phyloP scores from a whole-genome alignment of 495 filamentous ascomycete genomes.

The Annulohypoxylon moriforme region DNA sequence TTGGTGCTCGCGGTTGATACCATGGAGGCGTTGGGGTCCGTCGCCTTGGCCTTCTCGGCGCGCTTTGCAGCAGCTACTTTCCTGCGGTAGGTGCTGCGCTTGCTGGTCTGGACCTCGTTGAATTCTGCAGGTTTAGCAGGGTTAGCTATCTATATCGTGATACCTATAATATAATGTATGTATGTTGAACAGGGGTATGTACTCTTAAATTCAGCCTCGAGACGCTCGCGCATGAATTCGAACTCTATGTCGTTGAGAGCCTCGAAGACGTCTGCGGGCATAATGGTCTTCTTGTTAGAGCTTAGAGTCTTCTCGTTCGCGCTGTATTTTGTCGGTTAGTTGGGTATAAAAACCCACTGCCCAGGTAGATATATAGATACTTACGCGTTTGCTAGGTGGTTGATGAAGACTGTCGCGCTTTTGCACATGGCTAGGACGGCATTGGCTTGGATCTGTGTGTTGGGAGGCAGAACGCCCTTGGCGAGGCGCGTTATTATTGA shows the following conservation, averaged over 20 bases:
- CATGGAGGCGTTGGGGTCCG: slow-evolving; percentile 51
- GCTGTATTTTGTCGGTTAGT: slow-evolving; percentile 54
- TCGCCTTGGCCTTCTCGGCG: slow-evolving; percentile 28
- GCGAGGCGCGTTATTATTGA: slow-evolving; percentile 93
- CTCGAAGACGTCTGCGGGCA: slow-evolving; percentile 82
- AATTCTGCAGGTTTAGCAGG: slow-evolving; percentile 53
- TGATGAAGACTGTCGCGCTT: slow-evolving; percentile 94
- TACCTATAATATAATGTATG: neutral
- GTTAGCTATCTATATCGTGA: slow-evolving; percentile 11
- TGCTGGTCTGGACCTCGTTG: slow-evolving; percentile 63
- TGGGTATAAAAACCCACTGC: neutral
- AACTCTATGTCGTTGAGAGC: slow-evolving; percentile 88
- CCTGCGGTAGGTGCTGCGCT: slow-evolving; percentile 62
- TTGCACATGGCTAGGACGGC: slow-evolving; percentile 91
- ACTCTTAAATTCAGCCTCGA: slow-evolving; percentile 73
- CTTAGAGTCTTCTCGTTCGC: slow-evolving; percentile 78
- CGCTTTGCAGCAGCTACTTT: slow-evolving; percentile 60
- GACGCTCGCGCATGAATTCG: slow-evolving; percentile 73
- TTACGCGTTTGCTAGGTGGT: slow-evolving; percentile 85
- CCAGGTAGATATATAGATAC: slow-evolving; percentile 37
- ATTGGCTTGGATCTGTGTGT: slow-evolving; percentile 94
- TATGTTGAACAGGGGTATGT: slow-evolving; percentile 36
- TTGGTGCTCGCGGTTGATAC: slow-evolving; percentile 37
- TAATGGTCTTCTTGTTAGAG: slow-evolving; percentile 84
- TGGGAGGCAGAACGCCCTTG: slow-evolving; percentile 95